A percentile compares a stretch with the other conserved stretches of the same genome.
These are phyloP conservation scores for Lithohypha guttulata DNA, from an alignment of 2,329 filamentous ascomycete genomes.

Conservation along the genomic window DNA sequence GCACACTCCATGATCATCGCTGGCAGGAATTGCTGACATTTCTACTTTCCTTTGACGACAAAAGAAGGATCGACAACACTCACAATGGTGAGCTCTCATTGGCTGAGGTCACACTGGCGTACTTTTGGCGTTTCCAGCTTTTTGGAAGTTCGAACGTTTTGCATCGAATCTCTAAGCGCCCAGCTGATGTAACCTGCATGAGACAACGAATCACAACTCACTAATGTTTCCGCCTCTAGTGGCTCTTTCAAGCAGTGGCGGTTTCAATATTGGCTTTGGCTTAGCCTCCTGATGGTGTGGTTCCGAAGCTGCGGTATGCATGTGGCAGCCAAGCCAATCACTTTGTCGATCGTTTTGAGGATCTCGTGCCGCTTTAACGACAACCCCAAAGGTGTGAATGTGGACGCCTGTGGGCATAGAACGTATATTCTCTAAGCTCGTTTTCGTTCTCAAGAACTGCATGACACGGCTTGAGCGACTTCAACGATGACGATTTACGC, in stretches of 20 bases:
- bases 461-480: too few species aligned
- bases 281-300: background rate
- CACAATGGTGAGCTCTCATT: background rate
- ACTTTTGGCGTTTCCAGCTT: constrained; percentile 1
- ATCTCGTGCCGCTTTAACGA: constrained; percentile 7
- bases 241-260: too few species aligned
- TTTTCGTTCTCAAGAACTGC: too few species aligned
- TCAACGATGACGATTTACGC: too few species aligned
- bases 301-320: constrained; percentile 9
- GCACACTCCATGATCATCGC: too few species aligned
- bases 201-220: constrained; percentile 3
- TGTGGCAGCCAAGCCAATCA: constrained; percentile 4
- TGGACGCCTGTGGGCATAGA: too few species aligned
- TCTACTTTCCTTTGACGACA: background rate
- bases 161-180: constrained; percentile 10
- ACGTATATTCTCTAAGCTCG: too few species aligned
- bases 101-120: too few species aligned
- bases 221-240: too few species aligned
- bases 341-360: constrained; percentile 1
- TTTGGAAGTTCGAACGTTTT: constrained; percentile 2
- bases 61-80: background rate
- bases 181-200: constrained; percentile 1
- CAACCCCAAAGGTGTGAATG: background rate
- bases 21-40: too few species aligned
- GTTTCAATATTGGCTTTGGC: background rate